These are phyloP conservation scores for Cyclotella cryptica DNA, from an alignment of 108 stramenopile species.

Conservation along the genomic window DNA sequence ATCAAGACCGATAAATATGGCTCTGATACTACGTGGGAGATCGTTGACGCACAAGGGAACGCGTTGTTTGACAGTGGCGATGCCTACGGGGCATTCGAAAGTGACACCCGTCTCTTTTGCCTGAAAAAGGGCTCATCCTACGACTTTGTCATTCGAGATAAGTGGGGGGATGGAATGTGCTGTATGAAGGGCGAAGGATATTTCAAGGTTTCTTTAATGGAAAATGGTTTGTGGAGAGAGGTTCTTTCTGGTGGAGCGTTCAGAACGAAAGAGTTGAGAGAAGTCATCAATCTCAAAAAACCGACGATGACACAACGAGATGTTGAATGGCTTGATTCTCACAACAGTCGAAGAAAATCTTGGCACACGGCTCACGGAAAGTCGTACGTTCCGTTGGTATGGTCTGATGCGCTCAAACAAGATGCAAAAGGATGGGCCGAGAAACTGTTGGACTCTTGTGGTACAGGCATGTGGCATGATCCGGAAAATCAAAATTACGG, in stretches of 20 bases:
- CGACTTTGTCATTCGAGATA: constrained; percentile 24
- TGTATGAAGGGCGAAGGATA: constrained; percentile 27
- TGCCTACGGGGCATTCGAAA: constrained; percentile 19
- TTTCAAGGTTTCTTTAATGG: constrained; percentile 19
- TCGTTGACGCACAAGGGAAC: constrained; percentile 14
- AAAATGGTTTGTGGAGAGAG: constrained; percentile 24
- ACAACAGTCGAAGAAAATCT: constrained; percentile 22
- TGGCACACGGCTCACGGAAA: constrained; percentile 25
- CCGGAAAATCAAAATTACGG: constrained; percentile 35
- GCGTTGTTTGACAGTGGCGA: constrained; percentile 7
- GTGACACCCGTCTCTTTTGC: constrained; percentile 9
- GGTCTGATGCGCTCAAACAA: constrained; percentile 31
- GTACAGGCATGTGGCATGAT: constrained; percentile 50
- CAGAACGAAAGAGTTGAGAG: constrained; percentile 22
- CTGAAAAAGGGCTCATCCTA: constrained; percentile 18
- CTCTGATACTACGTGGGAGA: constrained; percentile 18
- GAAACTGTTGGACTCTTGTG: constrained; percentile 33
- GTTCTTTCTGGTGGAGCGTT: constrained; percentile 24
- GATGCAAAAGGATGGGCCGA: constrained; percentile 37
- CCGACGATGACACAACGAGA: constrained; percentile 28
- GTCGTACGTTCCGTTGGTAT: constrained; percentile 28
- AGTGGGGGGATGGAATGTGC: constrained; percentile 31
- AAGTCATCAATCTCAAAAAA: constrained; percentile 26
- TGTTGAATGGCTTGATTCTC: constrained; percentile 17
- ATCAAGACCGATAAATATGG: constrained; percentile 27